Percentiles rank a stretch among this genome's conserved stretches.
These are phyloP conservation scores for Coemansia sp. DNA, from an alignment of 192 early-diverging fungal species.

Conservation along the genomic window DNA sequence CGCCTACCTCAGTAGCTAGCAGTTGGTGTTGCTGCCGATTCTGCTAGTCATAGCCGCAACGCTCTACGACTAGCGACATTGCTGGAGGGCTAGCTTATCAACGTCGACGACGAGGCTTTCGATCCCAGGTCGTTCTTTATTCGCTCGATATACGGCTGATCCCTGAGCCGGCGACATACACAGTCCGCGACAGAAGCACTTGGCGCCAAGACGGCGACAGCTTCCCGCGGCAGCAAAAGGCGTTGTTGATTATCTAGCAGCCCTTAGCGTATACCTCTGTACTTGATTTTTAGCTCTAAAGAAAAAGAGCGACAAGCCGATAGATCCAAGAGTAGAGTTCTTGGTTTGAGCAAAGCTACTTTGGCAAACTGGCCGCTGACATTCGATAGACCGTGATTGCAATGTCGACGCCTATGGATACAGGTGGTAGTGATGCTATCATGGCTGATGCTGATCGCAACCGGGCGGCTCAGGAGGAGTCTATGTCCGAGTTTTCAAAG, in stretches of 20 bases:
- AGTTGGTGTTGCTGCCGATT: neutral
- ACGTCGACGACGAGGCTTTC: neutral
- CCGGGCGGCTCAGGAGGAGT: slow-evolving; percentile 32
- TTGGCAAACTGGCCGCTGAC: neutral
- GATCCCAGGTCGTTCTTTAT: neutral
- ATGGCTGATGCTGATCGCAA: slow-evolving; percentile 28
- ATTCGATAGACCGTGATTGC: neutral
- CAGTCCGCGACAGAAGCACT: neutral
- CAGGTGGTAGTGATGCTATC: neutral
- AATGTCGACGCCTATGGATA: slow-evolving; percentile 1
- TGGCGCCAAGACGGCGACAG: neutral
- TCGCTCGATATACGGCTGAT: neutral
- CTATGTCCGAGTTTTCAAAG: slow-evolving; percentile 32
- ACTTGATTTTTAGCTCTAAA: neutral
- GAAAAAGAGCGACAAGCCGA: slow-evolving; percentile 1
- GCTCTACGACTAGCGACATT: neutral
- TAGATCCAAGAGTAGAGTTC: neutral
- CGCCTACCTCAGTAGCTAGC: neutral
- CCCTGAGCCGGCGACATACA: neutral
- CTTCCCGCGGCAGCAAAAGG: neutral
- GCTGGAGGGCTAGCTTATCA: neutral
- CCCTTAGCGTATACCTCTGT: neutral
- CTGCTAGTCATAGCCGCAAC: neutral
- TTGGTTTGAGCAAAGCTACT: neutral
- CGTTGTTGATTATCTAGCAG: neutral